Percentiles rank a stretch among this genome's conserved stretches.
Evolutionary conservation across 2,329 filamentous ascomycete genomes (phyloP).

Genomic region (Penicillium palitans): DNA sequence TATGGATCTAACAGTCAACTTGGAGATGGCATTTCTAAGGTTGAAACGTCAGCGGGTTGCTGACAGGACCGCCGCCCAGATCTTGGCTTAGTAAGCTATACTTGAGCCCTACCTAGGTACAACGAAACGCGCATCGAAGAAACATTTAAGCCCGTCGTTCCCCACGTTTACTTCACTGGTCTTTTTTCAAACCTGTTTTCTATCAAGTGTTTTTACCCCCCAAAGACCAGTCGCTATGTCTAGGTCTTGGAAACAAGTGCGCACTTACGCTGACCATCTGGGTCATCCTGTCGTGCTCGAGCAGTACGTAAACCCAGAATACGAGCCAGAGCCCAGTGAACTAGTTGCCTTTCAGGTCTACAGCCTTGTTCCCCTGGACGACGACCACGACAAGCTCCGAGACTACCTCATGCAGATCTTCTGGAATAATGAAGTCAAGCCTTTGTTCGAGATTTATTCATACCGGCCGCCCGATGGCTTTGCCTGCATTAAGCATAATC

Average conservation of each 20-base stretch:
- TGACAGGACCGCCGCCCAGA: neutral
- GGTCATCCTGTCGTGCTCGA: constrained; percentile 19
- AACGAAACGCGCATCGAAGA: too few species aligned
- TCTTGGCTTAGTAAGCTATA: too few species aligned
- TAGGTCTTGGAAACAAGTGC: constrained; percentile 15
- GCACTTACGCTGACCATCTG: constrained; percentile 18
- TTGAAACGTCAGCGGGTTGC: constrained; percentile 4
- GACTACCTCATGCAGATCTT: constrained; percentile 16
- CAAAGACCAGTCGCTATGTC: too few species aligned
- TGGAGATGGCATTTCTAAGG: neutral
- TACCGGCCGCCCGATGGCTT: constrained; percentile 19
- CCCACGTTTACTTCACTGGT: too few species aligned
- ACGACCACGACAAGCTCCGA: constrained; percentile 12
- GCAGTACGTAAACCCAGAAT: constrained; percentile 12
- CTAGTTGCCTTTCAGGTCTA: constrained; percentile 16
- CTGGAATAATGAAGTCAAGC: constrained; percentile 11
- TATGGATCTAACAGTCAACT: neutral
- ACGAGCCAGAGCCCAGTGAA: neutral
- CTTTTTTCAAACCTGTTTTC: too few species aligned
- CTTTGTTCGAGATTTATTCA: constrained; percentile 24
- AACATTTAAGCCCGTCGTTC: too few species aligned
- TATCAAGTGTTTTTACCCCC: too few species aligned
- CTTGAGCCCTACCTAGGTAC: too few species aligned
- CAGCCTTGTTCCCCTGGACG: constrained; percentile 9
- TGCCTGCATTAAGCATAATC: constrained; percentile 20